Evolutionary conservation across 179 eudicot genomes (phyloP), one percentile per base, ranked within the genome.

Genomic region (Heliamphora pulchella): DNA sequence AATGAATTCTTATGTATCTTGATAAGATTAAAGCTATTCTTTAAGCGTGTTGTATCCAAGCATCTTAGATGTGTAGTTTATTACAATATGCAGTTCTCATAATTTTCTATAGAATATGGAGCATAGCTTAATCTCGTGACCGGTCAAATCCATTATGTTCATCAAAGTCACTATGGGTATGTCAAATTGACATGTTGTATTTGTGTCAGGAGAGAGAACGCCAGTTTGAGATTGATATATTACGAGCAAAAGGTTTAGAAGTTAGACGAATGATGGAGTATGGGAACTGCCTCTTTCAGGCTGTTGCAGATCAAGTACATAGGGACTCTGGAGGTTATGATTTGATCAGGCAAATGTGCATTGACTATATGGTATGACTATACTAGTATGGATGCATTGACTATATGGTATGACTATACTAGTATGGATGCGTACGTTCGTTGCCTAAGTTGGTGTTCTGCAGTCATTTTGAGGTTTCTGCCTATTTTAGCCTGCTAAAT

Each of bases 281-380:
- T 84, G 99, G 99, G 59, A 96, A 96, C 84, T 96, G 99, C 78
- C 89, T 96, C 22, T 96, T 96, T 79, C 96, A 98, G 85, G 99
- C 99, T 81, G 93, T 96, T 87, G 99, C 99, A 62, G 99, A 96
- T 86, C 99, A 94, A 88, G 97, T 96, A 2, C 94, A 96, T 82
- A 98, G 99, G 63, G 99, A 96, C 82, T 87, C 97, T 22, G 99
- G 94, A 79, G 82, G 82, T 50, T 91, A 94, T 89, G 98, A 94
- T 87, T 86, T 91, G 89, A 86, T 90, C 74, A 90, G 99, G 84
- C 98, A 96, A 86, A 94, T 96, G 99, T 92, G 96, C 91, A 91
- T 96, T 47, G 99, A 96, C 85, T 96, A 96, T 84, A 96, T 96
- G 99, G 99, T 96, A 92, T 41, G 84, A 77, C 15, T 73, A 8